Evolutionary conservation across 1,139 yeast species (phyloP), one percentile per base, ranked within the genome.

Genomic region (Barnettozyma hawaiiensis): DNA sequence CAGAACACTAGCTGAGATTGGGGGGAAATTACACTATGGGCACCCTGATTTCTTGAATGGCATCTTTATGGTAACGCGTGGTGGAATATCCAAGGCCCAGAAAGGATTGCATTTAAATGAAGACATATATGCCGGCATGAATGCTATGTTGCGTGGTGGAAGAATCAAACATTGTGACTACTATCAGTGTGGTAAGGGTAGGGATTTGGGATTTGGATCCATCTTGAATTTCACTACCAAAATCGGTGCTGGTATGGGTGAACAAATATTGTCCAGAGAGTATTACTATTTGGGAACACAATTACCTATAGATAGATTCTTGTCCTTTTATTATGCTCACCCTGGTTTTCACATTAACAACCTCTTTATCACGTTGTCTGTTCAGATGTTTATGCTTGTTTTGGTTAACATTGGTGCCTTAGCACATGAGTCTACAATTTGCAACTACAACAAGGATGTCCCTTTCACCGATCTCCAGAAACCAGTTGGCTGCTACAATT

Each of bases 241-340:
- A 57, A 86, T 87, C 55, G 96, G 96, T 0, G 90, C 95, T 34
- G 96, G 96, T 1, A 87, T 87, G 96, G 96, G 96, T 1, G 96
- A 87, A 57, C 96, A 87, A 54, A 72, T 85, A 58, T 63, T 87
- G 14, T 85, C 95, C 5, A 67, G 96, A 50, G 96, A 87, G 55
- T 85, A 87, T 57, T 86, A 76, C 58, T 84, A 84, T 57, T 65
- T 87, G 48, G 95, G 96, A 0, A 82, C 92, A 0, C 80, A 75
- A 46, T 65, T 87, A 35, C 90, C 95, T 0, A 66, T 85, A 41
- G 96, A 87, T 57, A 62, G 95, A 42, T 85, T 87, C 58, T 62
- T 87, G 31, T 81, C 96, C 0, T 87, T 87, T 57, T 87, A 84
- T 59, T 87, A 86, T 64, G 96, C 96, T 0, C 96, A 87, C 57